A percentile compares a stretch with the other conserved stretches of the same genome.
Evolutionary conservation across 108 stramenopile genomes (phyloP).

Genomic region (Asterionellopsis glacialis): DNA sequence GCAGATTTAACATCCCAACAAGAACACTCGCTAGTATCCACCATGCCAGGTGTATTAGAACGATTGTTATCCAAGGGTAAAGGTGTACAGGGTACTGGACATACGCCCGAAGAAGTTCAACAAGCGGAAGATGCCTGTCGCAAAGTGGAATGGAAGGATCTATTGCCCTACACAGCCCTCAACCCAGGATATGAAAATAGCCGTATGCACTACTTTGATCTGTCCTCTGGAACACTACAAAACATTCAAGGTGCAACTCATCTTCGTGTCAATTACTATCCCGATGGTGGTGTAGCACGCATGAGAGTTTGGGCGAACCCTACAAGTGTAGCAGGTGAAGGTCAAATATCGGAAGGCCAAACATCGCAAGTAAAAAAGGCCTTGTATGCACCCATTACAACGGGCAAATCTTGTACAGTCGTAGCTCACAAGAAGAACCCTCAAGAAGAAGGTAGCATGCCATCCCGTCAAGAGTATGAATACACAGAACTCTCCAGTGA

Average conservation of each 20-base stretch:
- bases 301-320: constrained; percentile 48
- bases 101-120: constrained; percentile 38
- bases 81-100: constrained; percentile 50
- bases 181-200: constrained; percentile 73
- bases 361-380: constrained; percentile 1
- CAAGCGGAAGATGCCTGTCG: constrained; percentile 47
- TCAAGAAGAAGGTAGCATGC: constrained; percentile 15
- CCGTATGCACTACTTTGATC: constrained; percentile 61
- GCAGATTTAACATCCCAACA: constrained; percentile 18
- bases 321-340: not conserved
- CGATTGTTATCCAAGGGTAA: constrained; percentile 50
- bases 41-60: constrained; percentile 52
- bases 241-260: constrained; percentile 23
- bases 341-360: too few relatives aligned
- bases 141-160: constrained; percentile 46
- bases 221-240: constrained; percentile 11
- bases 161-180: constrained; percentile 62
- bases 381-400: constrained; percentile 36
- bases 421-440: constrained; percentile 31
- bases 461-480: constrained; percentile 27
- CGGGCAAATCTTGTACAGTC: constrained; percentile 25
- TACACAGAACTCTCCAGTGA: constrained; percentile 51
- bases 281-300: constrained; percentile 92
- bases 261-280: constrained; percentile 78
- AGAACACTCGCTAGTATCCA: constrained; percentile 24